phyloP scores from a whole-genome alignment of 345 rosid genomes.

The Lumnitzera littorea region DNA sequence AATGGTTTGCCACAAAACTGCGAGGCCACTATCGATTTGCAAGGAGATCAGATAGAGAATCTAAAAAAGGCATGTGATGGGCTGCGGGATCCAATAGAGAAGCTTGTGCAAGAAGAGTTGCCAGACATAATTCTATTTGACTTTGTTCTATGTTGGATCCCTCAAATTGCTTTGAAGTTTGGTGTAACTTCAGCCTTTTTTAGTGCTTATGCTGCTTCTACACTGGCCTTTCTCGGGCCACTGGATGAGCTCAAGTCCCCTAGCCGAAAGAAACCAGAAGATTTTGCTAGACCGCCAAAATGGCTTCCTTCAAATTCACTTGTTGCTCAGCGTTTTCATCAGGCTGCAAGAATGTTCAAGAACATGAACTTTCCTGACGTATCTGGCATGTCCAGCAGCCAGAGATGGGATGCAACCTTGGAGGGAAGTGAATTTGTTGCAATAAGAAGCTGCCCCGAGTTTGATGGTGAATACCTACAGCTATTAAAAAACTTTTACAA shows the following conservation, averaged over 20 bases:
- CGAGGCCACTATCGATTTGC: slow-evolving; percentile 22
- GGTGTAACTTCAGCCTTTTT: slow-evolving; percentile 9
- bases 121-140: slow-evolving; percentile 17
- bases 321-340: slow-evolving; percentile 11
- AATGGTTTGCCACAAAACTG: slow-evolving; percentile 17
- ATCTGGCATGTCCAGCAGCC: slow-evolving; percentile 15
- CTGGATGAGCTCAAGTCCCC: slow-evolving; percentile 12
- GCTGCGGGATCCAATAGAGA: slow-evolving; percentile 12
- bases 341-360: slow-evolving; percentile 11
- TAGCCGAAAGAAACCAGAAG: slow-evolving; percentile 9
- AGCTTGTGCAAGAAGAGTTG: slow-evolving; percentile 7
- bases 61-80: slow-evolving; percentile 16
- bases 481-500: slow-evolving; percentile 8
- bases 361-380: slow-evolving; percentile 8
- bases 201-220: slow-evolving; percentile 18
- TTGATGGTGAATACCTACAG: slow-evolving; percentile 13
- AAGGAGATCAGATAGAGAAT: slow-evolving; percentile 8
- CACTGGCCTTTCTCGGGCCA: slow-evolving; percentile 17
- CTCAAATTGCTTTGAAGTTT: slow-evolving; percentile 13
- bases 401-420: slow-evolving; percentile 13
- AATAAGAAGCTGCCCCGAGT: slow-evolving; percentile 21
- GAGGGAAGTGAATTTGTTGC: slow-evolving; percentile 16
- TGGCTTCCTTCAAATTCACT: slow-evolving; percentile 16
- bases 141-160: slow-evolving; percentile 19
- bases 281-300: slow-evolving; percentile 8